Conservation (phyloP, 768 basidiomycete genomes). For the Russula emetica region DNA sequence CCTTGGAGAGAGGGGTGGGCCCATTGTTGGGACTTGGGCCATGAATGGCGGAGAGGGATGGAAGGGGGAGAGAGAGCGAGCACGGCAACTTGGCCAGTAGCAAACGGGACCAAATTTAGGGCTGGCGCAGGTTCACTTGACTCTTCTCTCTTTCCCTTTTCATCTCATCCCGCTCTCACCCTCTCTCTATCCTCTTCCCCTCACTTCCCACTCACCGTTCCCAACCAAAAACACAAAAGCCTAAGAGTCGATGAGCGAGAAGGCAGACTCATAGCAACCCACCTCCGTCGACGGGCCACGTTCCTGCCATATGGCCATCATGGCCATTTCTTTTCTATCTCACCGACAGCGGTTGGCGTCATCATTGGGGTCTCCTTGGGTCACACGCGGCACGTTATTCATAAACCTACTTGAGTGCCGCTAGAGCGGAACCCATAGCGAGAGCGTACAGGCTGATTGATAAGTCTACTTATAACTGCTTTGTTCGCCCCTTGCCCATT, state of each 20-base stretch:
- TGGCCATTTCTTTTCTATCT: not conserved
- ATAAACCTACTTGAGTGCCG: not conserved
- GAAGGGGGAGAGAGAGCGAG: slow-evolving; percentile 20
- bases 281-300: slow-evolving; percentile 1
- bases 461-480: not conserved
- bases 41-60: slow-evolving; percentile 31
- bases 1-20: slow-evolving; percentile 70
- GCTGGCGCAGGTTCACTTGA: slow-evolving; percentile 1
- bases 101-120: slow-evolving; percentile 11
- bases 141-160: slow-evolving; percentile 1
- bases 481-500: not conserved
- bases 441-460: not conserved
- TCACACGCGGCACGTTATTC: not conserved
- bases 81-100: slow-evolving; percentile 16
- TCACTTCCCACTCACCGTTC: not conserved
- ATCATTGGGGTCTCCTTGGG: not conserved
- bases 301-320: slow-evolving; percentile 1
- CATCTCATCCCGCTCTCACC: not conserved
- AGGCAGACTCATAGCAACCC: not conserved
- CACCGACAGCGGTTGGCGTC: not conserved
- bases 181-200: not conserved
- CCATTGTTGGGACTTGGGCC: slow-evolving; percentile 69
- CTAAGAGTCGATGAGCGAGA: not conserved
- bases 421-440: not conserved
- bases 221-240: too few relatives aligned